Percentiles rank a stretch among this genome's conserved stretches.
phyloP scores from a whole-genome alignment of 768 basidiomycete genomes.

The Suillus clintonianus region DNA sequence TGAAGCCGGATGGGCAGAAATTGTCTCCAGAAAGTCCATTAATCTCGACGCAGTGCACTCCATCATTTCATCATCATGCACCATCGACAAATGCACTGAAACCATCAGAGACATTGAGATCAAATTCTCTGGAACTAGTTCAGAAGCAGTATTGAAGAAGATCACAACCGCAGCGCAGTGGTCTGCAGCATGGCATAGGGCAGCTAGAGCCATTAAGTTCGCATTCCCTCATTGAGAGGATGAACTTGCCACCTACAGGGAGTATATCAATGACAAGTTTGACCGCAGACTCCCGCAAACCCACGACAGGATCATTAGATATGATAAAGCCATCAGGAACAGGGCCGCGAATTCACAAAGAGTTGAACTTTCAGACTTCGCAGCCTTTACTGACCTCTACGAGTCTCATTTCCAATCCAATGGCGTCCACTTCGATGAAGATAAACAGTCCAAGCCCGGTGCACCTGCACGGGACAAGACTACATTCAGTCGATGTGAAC shows the following conservation, averaged over 20 bases:
- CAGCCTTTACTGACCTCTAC: neutral
- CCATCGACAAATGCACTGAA: conserved; percentile 11
- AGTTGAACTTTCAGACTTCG: conserved; percentile 21
- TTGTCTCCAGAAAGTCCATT: conserved; percentile 21
- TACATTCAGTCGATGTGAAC: too few species aligned
- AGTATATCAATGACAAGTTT: conserved; percentile 28
- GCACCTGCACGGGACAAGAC: too few species aligned
- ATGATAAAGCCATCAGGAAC: conserved; percentile 33
- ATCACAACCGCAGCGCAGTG: conserved; percentile 24
- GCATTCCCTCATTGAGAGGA: conserved; percentile 27
- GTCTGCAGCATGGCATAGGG: conserved; percentile 21
- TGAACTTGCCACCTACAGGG: conserved; percentile 26
- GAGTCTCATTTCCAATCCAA: neutral
- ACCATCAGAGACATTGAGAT: conserved; percentile 21
- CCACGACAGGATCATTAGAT: conserved; percentile 28
- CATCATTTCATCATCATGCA: conserved; percentile 9
- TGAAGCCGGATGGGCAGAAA: conserved; percentile 25
- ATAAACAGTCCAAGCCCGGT: too few species aligned
- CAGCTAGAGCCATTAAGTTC: conserved; percentile 17
- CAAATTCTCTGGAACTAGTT: neutral
- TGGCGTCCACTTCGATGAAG: too few species aligned
- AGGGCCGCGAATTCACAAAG: conserved; percentile 15
- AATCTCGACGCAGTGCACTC: conserved; percentile 31
- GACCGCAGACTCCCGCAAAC: too few species aligned
- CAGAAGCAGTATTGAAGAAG: neutral